phyloP scores from a whole-genome alignment of 441 rosid species.

The Mallotus repandus region DNA sequence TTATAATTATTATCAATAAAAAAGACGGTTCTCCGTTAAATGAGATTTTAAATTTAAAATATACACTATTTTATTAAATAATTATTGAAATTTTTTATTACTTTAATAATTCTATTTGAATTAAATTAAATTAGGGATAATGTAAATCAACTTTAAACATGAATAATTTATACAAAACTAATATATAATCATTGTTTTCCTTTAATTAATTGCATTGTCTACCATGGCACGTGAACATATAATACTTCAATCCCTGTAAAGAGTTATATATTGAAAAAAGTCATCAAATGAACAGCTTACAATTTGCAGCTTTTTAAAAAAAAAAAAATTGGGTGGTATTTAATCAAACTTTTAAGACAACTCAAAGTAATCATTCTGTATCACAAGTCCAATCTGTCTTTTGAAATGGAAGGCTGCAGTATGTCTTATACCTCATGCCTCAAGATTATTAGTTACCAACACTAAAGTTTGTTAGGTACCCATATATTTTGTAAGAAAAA shows the following conservation, averaged over 20 bases:
- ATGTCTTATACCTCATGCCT: conserved; percentile 4
- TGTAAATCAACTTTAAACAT: too few relatives aligned
- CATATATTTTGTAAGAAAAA: too few relatives aligned
- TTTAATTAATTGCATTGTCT: too few relatives aligned
- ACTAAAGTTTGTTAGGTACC: not conserved
- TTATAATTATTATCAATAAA: conserved; percentile 6
- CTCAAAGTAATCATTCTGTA: conserved; percentile 23
- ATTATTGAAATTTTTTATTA: too few relatives aligned
- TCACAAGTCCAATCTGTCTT: conserved; percentile 32
- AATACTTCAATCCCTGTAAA: not conserved
- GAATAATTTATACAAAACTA: too few relatives aligned
- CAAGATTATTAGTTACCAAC: not conserved
- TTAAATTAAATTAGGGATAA: too few relatives aligned
- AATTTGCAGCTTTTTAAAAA: conserved; percentile 34
- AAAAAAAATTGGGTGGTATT: too few relatives aligned
- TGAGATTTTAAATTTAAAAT: too few relatives aligned
- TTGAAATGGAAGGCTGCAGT: conserved; percentile 26
- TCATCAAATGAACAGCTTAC: conserved; percentile 8
- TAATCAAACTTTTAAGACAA: conserved; percentile 25
- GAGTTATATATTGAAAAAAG: not conserved
- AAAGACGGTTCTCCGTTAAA: too few relatives aligned
- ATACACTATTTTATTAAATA: too few relatives aligned
- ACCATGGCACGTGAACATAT: conserved; percentile 30
- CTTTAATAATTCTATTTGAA: too few relatives aligned
- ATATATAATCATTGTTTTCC: too few relatives aligned